These are phyloP conservation scores for Neopestalotiopsis sp. DNA, from an alignment of 2,329 filamentous ascomycete genomes.

Conservation along the genomic window DNA sequence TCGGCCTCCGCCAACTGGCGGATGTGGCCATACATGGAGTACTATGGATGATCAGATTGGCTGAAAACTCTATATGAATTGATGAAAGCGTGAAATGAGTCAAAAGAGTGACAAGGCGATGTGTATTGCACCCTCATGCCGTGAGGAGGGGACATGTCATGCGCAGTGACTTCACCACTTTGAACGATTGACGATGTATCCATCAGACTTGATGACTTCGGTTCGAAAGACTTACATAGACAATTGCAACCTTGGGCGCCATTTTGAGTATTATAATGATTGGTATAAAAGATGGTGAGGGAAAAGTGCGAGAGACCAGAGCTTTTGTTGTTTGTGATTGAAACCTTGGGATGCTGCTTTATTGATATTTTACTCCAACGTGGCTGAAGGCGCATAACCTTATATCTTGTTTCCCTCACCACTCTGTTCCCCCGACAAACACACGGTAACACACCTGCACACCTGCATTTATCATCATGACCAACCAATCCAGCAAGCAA, in stretches of 20 bases:
- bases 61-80: not conserved
- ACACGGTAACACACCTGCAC: not conserved
- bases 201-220: not conserved
- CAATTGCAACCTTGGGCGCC: slow-evolving; percentile 20
- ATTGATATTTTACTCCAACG: not conserved
- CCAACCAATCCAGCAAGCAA: not conserved
- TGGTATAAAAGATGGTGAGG: not conserved
- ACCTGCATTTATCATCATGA: slow-evolving; percentile 3
- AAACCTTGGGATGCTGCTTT: not conserved
- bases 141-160: not conserved
- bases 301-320: not conserved
- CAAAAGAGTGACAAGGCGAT: not conserved
- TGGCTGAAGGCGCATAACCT: not conserved
- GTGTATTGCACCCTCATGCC: not conserved
- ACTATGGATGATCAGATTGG: slow-evolving; percentile 55
- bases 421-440: not conserved
- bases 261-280: slow-evolving; percentile 24
- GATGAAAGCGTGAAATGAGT: not conserved
- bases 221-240: not conserved
- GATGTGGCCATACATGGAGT: slow-evolving; percentile 95
- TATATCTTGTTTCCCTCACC: slow-evolving; percentile 8
- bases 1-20: slow-evolving; percentile 84
- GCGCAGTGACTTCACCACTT: not conserved
- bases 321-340: not conserved
- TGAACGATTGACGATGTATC: too few relatives aligned